Conservation (phyloP, 768 basidiomycete species). For the Tulasnella sp. region DNA sequence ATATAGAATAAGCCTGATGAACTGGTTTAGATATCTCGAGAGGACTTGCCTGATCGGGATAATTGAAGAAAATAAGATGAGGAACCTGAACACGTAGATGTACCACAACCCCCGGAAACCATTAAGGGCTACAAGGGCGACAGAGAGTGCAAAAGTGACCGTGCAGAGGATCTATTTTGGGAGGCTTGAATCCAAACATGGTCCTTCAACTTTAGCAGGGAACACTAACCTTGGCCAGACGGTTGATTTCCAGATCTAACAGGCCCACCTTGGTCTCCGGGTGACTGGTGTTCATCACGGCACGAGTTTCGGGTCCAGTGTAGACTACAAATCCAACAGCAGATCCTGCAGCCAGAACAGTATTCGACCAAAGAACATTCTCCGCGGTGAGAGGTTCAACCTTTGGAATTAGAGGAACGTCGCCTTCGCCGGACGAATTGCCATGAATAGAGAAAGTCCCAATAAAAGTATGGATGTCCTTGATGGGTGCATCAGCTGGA, state of each 20-base stretch:
- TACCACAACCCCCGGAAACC: constrained; percentile 96
- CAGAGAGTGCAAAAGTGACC: constrained; percentile 86
- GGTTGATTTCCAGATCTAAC: constrained; percentile 91
- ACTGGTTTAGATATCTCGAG: background rate
- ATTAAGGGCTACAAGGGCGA: constrained; percentile 90
- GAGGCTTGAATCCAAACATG: background rate
- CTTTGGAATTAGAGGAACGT: constrained; percentile 46
- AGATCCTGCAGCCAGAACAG: constrained; percentile 91
- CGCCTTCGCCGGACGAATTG: constrained; percentile 37
- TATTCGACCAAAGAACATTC: constrained; percentile 96
- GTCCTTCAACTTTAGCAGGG: background rate
- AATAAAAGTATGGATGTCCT: constrained; percentile 93
- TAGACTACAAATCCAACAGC: constrained; percentile 92
- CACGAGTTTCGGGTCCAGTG: constrained; percentile 90
- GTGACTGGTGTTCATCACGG: constrained; percentile 98
- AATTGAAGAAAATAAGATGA: constrained; percentile 97
- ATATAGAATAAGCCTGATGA: background rate
- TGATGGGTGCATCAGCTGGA: constrained; percentile 87
- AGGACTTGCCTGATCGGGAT: constrained; percentile 91
- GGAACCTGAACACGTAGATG: constrained; percentile 91
- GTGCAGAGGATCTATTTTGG: constrained; percentile 76
- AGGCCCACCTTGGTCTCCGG: constrained; percentile 92
- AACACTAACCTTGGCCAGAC: constrained; percentile 75
- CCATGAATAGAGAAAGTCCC: constrained; percentile 70
- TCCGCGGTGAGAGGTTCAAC: constrained; percentile 90